These are phyloP conservation scores for Neoboletus subvelutipes DNA, from an alignment of 768 basidiomycete genomes.

Conservation along the genomic window DNA sequence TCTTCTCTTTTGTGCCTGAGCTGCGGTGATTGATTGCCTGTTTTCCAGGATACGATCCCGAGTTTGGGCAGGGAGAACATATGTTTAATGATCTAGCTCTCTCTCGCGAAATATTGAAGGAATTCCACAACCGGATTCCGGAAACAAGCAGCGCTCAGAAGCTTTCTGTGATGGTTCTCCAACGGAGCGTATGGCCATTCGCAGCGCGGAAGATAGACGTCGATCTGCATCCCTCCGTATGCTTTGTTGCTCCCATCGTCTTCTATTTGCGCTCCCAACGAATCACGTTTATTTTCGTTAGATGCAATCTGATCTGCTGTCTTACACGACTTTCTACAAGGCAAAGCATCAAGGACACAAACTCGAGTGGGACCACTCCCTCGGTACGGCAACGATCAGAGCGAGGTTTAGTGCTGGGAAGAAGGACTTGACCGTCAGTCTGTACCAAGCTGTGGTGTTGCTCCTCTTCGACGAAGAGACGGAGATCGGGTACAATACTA, in stretches of 20 bases:
- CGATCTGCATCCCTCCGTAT: conserved; percentile 53
- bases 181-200: conserved; percentile 89
- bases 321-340: conserved; percentile 73
- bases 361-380: conserved; percentile 83
- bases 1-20: neutral
- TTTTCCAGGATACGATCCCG: conserved; percentile 82
- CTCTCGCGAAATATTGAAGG: conserved; percentile 69
- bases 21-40: conserved; percentile 15
- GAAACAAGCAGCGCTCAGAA: conserved; percentile 43
- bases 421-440: conserved; percentile 88
- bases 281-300: conserved; percentile 29
- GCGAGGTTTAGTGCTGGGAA: conserved; percentile 63
- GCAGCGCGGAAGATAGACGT: conserved; percentile 48
- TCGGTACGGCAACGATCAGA: conserved; percentile 78
- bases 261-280: conserved; percentile 7
- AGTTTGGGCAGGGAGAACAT: conserved; percentile 90
- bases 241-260: conserved; percentile 15
- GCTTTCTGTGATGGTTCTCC: conserved; percentile 78
- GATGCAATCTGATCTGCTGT: conserved; percentile 71
- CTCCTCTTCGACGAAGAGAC: conserved; percentile 77
- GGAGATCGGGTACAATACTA: conserved; percentile 63
- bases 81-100: conserved; percentile 92
- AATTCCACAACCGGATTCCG: conserved; percentile 53
- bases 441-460: conserved; percentile 88
- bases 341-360: conserved; percentile 71